Percentiles rank a stretch among this genome's conserved stretches.
Conservation (phyloP, 2,329 filamentous ascomycete genomes). For the Chrysosporium keratinophilum region DNA sequence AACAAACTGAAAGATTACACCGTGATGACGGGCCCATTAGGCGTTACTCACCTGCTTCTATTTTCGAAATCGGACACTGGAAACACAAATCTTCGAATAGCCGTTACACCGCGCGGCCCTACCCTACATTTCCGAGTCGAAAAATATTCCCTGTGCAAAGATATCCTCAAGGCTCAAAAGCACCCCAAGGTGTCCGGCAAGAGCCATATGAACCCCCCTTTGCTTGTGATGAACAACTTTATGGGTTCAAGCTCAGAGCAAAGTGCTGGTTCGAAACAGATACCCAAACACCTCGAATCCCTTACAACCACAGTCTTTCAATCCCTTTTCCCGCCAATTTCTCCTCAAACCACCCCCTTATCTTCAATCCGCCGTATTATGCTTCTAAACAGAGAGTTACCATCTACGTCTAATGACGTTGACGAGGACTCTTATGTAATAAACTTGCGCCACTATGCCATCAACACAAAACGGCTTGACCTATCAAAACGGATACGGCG, state of each 20-base stretch:
- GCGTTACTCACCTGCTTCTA: constrained; percentile 82
- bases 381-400: constrained; percentile 69
- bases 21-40: constrained; percentile 87
- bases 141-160: constrained; percentile 86
- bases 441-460: constrained; percentile 87
- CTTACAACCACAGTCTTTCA: constrained; percentile 92
- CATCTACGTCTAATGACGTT: constrained; percentile 26
- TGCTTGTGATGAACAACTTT: constrained; percentile 99
- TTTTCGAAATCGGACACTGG: constrained; percentile 84
- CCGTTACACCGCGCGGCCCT: constrained; percentile 77
- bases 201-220: constrained; percentile 72
- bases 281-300: constrained; percentile 90
- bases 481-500: constrained; percentile 74
- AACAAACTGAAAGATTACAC: constrained; percentile 89
- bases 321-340: constrained; percentile 90
- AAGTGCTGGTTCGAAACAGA: constrained; percentile 50
- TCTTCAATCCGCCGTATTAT: constrained; percentile 88
- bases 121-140: constrained; percentile 92
- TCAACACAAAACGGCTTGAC: constrained; percentile 77
- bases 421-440: constrained; percentile 63
- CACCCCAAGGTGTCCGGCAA: constrained; percentile 73
- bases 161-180: constrained; percentile 73
- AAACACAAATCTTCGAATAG: constrained; percentile 84
- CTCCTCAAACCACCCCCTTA: constrained; percentile 78
- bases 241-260: constrained; percentile 49